A percentile compares a stretch with the other conserved stretches of the same genome.
Conservation (phyloP, 2,329 filamentous ascomycete genomes). For the Pseudocercospora fijiensis region DNA sequence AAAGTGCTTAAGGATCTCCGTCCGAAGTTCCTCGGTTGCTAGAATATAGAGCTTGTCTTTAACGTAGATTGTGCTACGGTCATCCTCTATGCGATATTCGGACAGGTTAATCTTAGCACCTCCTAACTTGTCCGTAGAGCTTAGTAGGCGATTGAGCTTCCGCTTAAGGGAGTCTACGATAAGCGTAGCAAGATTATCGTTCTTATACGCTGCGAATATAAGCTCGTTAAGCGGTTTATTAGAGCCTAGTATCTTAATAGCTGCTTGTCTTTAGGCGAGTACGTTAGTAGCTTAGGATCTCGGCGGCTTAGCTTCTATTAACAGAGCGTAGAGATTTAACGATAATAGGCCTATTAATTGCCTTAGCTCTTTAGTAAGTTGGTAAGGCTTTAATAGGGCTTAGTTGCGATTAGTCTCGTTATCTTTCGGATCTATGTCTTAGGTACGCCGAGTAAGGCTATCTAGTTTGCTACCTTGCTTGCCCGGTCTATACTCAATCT, state of each 20-base stretch:
- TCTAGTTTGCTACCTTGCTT: constrained; percentile 15
- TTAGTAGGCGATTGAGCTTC: too few relatives aligned
- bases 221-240: background rate
- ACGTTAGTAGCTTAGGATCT: too few relatives aligned
- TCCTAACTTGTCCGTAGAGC: too few relatives aligned
- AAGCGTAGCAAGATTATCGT: too few relatives aligned
- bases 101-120: background rate
- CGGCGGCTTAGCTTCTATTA: too few relatives aligned
- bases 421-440: background rate
- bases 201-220: too few relatives aligned
- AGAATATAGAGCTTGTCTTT: background rate
- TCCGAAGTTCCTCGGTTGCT: background rate
- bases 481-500: background rate
- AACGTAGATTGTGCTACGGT: background rate
- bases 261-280: background rate
- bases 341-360: too few relatives aligned
- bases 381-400: too few relatives aligned
- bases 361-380: too few relatives aligned
- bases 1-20: too few relatives aligned
- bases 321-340: too few relatives aligned
- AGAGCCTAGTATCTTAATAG: background rate
- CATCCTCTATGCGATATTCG: background rate
- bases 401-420: background rate
- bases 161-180: too few relatives aligned
- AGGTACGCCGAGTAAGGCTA: background rate